A percentile compares a stretch with the other conserved stretches of the same genome.
Conservation (phyloP, 2,329 filamentous ascomycete species). For the Nemania serpens region DNA sequence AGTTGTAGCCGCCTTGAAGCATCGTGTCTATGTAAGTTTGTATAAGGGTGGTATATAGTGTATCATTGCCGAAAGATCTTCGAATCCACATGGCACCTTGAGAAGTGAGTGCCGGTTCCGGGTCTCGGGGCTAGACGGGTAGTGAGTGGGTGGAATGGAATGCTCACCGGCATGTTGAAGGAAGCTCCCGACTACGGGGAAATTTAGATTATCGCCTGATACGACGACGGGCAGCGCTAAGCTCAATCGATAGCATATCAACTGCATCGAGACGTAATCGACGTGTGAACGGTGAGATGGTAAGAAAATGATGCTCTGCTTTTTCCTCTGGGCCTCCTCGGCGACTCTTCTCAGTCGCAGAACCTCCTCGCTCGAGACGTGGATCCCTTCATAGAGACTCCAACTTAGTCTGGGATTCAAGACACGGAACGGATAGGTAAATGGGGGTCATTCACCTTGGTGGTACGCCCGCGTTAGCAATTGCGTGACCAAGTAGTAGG, state of each 20-base stretch:
- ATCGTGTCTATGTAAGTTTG: constrained; percentile 95
- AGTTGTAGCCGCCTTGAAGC: constrained; percentile 87
- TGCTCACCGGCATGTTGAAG: constrained; percentile 83
- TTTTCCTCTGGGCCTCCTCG: constrained; percentile 79
- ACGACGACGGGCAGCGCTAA: constrained; percentile 89
- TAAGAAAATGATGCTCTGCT: constrained; percentile 94
- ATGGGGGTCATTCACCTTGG: constrained; percentile 58
- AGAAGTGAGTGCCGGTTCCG: constrained; percentile 16
- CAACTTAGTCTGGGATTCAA: background rate
- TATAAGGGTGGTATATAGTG: constrained; percentile 88
- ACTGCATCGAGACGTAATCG: constrained; percentile 91
- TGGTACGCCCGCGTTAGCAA: constrained; percentile 91
- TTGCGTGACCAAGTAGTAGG: constrained; percentile 89
- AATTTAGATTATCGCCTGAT: constrained; percentile 94
- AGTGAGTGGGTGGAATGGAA: background rate
- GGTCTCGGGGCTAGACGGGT: background rate
- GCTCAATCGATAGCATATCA: constrained; percentile 93
- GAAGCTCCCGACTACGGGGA: constrained; percentile 86
- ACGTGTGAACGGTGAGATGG: constrained; percentile 95
- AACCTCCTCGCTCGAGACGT: constrained; percentile 94
- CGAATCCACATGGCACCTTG: constrained; percentile 86
- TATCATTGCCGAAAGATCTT: constrained; percentile 88
- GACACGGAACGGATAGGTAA: background rate
- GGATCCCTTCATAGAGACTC: constrained; percentile 61
- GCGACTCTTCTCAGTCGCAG: constrained; percentile 80